phyloP scores from a whole-genome alignment of 2,329 filamentous ascomycete genomes.

The Canariomyces notabilis region DNA sequence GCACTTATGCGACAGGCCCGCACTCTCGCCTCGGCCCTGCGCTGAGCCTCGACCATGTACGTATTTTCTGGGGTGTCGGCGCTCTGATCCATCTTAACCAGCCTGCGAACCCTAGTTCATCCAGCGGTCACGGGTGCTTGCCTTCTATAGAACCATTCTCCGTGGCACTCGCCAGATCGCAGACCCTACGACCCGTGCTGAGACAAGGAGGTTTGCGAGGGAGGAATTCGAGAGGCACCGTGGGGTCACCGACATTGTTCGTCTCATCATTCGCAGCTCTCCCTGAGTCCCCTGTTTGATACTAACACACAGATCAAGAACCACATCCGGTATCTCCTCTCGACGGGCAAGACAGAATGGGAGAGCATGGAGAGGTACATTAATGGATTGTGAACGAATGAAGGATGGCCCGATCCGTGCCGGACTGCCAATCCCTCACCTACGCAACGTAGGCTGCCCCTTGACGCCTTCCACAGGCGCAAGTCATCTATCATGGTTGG shows the following conservation, averaged over 20 bases:
- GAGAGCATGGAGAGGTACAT: constrained; percentile 57
- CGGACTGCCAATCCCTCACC: too few relatives aligned
- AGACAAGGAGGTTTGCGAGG: constrained; percentile 52
- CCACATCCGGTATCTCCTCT: constrained; percentile 59
- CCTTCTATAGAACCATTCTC: constrained; percentile 55
- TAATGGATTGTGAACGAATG: constrained; percentile 36
- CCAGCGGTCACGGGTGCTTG: constrained; percentile 49
- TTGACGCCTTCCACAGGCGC: neutral
- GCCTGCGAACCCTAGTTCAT: constrained; percentile 46
- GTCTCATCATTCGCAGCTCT: constrained; percentile 23
- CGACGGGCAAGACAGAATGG: constrained; percentile 62
- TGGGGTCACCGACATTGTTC: constrained; percentile 50
- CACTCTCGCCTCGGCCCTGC: constrained; percentile 38
- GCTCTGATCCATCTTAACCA: neutral
- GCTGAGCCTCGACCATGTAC: constrained; percentile 56
- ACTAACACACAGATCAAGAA: constrained; percentile 34
- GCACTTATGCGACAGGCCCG: constrained; percentile 36
- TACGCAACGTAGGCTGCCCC: too few relatives aligned
- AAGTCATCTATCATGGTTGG: neutral
- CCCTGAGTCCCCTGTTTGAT: too few relatives aligned
- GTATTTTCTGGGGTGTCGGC: constrained; percentile 19
- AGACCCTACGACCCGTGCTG: constrained; percentile 47
- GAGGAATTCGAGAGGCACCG: constrained; percentile 58
- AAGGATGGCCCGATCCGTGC: neutral
- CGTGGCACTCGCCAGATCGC: constrained; percentile 49